Percentiles rank a stretch among this genome's conserved stretches.
phyloP scores from a whole-genome alignment of 2,329 filamentous ascomycete species.

The Cladosporium sp. region DNA sequence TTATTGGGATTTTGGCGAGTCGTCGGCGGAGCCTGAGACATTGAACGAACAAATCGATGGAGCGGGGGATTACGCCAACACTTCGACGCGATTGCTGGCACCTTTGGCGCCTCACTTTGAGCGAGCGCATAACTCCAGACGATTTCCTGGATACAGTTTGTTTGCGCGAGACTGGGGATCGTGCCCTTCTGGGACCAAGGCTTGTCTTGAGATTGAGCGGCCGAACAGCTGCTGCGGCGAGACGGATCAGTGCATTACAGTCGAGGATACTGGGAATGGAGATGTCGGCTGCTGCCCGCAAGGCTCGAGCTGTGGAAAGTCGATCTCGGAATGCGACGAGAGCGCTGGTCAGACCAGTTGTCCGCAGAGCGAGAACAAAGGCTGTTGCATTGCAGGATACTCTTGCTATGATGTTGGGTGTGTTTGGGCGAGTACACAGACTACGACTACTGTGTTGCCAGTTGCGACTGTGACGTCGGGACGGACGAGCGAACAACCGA shows the following conservation, averaged over 20 bases:
- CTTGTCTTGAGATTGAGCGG: slow-evolving; percentile 65
- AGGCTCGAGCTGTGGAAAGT: slow-evolving; percentile 64
- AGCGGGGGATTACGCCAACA: not conserved
- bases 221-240: slow-evolving; percentile 72
- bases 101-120: slow-evolving; percentile 19
- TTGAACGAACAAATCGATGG: not conserved
- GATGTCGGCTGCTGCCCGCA: slow-evolving; percentile 74
- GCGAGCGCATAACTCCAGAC: slow-evolving; percentile 5
- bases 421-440: slow-evolving; percentile 48
- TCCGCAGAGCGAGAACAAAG: slow-evolving; percentile 65
- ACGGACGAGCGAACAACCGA: not conserved
- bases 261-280: slow-evolving; percentile 62
- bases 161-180: slow-evolving; percentile 62
- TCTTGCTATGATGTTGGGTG: slow-evolving; percentile 71
- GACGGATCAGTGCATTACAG: slow-evolving; percentile 66
- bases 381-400: slow-evolving; percentile 74
- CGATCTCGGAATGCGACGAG: slow-evolving; percentile 61
- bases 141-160: slow-evolving; percentile 36
- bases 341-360: slow-evolving; percentile 65
- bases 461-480: slow-evolving; percentile 26
- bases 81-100: slow-evolving; percentile 16
- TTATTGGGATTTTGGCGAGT: slow-evolving; percentile 57
- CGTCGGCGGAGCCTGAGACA: slow-evolving; percentile 3
- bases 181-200: slow-evolving; percentile 64
- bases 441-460: slow-evolving; percentile 32